Evolutionary conservation across 1,284 basidiomycete species (phyloP).

Genomic region (Malassezia dermatis): DNA sequence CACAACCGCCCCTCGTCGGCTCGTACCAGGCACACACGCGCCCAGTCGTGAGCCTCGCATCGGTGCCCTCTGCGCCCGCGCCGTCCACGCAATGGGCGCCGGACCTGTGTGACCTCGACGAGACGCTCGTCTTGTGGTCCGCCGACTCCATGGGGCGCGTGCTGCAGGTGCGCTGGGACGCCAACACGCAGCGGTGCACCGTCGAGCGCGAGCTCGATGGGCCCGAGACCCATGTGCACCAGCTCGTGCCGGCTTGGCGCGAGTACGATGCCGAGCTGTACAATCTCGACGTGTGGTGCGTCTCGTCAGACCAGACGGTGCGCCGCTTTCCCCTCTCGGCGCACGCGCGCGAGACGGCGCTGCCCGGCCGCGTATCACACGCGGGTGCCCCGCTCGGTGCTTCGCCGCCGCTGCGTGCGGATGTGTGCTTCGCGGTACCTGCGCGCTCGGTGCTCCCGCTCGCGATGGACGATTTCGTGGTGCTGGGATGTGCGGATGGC

Average conservation of each 20-base stretch:
- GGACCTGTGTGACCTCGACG: neutral
- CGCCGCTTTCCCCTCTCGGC: slow-evolving; percentile 13
- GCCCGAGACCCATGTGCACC: slow-evolving; percentile 9
- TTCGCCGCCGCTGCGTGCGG: neutral
- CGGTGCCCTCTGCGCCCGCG: slow-evolving; percentile 3
- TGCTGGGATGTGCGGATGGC: slow-evolving; percentile 4
- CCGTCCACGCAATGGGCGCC: neutral
- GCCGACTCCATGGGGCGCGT: slow-evolving; percentile 18
- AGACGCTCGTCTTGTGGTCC: neutral
- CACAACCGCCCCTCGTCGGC: neutral
- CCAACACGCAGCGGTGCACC: neutral
- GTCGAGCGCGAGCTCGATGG: slow-evolving; percentile 15
- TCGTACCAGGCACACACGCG: slow-evolving; percentile 7
- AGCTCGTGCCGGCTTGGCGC: slow-evolving; percentile 7
- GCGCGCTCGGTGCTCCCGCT: slow-evolving; percentile 5
- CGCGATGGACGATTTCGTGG: neutral
- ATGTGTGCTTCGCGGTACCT: neutral
- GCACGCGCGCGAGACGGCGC: neutral
- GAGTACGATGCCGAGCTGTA: neutral
- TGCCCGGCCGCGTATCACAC: slow-evolving; percentile 3
- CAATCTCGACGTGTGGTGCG: slow-evolving; percentile 7
- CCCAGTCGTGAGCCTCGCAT: slow-evolving; percentile 5
- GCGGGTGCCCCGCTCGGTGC: slow-evolving; percentile 1
- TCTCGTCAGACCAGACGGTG: slow-evolving; percentile 10
- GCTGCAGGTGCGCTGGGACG: neutral